Evolutionary conservation across 768 basidiomycete genomes (phyloP).

Genomic region (Tylopilus felleus): DNA sequence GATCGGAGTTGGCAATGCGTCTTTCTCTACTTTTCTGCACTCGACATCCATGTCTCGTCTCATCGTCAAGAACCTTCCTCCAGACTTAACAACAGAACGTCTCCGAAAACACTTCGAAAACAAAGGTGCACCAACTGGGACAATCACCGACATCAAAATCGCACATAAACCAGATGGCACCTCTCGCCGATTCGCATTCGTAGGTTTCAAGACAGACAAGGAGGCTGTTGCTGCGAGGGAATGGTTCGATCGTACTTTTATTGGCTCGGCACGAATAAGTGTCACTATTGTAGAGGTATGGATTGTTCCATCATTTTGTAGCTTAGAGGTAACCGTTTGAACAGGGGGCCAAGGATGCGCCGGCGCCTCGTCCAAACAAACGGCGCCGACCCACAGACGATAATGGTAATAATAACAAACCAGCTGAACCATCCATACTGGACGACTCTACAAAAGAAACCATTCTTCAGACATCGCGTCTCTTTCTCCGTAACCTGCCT

Average conservation of each 20-base stretch:
- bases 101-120: slow-evolving; percentile 69
- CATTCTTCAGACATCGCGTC: slow-evolving; percentile 69
- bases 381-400: slow-evolving; percentile 60
- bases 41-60: slow-evolving; percentile 66
- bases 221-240: slow-evolving; percentile 73
- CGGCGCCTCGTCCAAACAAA: slow-evolving; percentile 66
- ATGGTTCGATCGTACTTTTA: slow-evolving; percentile 84
- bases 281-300: slow-evolving; percentile 75
- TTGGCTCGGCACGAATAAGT: slow-evolving; percentile 73
- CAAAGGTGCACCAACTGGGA: slow-evolving; percentile 55
- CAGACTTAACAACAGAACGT: slow-evolving; percentile 59
- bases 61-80: slow-evolving; percentile 77
- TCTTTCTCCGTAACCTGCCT: slow-evolving; percentile 94
- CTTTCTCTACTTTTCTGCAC: neutral
- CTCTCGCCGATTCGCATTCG: slow-evolving; percentile 85
- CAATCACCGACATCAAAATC: slow-evolving; percentile 84
- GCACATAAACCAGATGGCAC: slow-evolving; percentile 74
- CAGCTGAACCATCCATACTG: slow-evolving; percentile 1
- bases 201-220: slow-evolving; percentile 79
- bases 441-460: slow-evolving; percentile 41
- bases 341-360: slow-evolving; percentile 68
- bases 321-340: slow-evolving; percentile 1
- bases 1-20: slow-evolving; percentile 19
- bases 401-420: slow-evolving; percentile 23
- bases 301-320: neutral